phyloP scores from a whole-genome alignment of 1,139 yeast genomes.

The Pichia sp. region DNA sequence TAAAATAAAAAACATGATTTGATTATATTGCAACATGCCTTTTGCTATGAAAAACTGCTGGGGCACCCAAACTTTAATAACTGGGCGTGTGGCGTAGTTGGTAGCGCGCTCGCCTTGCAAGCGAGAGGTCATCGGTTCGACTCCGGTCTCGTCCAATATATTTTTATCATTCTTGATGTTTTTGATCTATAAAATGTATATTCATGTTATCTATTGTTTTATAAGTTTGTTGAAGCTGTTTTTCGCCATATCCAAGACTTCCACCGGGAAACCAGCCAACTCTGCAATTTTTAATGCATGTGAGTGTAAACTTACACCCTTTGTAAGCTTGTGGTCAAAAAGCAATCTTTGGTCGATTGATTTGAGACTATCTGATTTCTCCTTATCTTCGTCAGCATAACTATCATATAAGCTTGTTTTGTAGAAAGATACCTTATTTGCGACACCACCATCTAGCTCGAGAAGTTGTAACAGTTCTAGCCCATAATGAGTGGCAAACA shows the following conservation, averaged over 20 bases:
- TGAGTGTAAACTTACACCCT: slow-evolving; percentile 73
- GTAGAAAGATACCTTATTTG: slow-evolving; percentile 34
- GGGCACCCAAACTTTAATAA: too few species aligned
- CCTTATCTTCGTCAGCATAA: slow-evolving; percentile 19
- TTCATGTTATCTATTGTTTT: neutral
- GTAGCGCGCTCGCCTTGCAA: slow-evolving; percentile 70
- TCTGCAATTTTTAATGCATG: slow-evolving; percentile 84
- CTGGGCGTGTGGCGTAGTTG: slow-evolving; percentile 70
- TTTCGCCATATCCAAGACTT: slow-evolving; percentile 51
- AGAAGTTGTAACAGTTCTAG: slow-evolving; percentile 51
- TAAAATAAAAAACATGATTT: too few species aligned
- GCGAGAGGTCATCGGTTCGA: slow-evolving; percentile 67
- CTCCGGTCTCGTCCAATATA: slow-evolving; percentile 57
- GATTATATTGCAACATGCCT: too few species aligned
- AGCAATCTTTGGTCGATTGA: slow-evolving; percentile 33
- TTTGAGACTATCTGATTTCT: slow-evolving; percentile 6
- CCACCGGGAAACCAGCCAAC: slow-evolving; percentile 74
- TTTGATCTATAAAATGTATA: neutral
- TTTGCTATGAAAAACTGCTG: too few species aligned
- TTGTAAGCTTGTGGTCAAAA: slow-evolving; percentile 60
- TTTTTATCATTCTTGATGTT: slow-evolving; percentile 21
- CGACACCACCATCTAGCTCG: slow-evolving; percentile 35
- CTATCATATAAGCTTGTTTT: slow-evolving; percentile 44
- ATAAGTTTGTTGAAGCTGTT: slow-evolving; percentile 13
- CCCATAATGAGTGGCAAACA: slow-evolving; percentile 95